Percentiles rank a stretch among this genome's conserved stretches.
Conservation (phyloP, 192 early-diverging fungal species). For the Glomus cerebriforme region DNA sequence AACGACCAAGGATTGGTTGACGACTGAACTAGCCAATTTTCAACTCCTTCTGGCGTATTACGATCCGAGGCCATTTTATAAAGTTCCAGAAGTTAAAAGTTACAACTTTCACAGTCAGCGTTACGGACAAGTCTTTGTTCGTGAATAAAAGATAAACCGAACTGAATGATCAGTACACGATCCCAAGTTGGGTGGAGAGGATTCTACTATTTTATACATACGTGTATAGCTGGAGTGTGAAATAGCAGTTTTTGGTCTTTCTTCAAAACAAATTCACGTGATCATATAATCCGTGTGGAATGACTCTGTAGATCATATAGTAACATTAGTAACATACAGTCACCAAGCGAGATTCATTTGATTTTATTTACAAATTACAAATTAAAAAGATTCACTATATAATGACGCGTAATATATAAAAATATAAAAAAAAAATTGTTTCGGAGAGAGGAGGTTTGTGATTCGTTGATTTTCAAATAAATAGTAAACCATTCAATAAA, state of each 20-base stretch:
- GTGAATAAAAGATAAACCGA: neutral
- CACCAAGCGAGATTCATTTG: too few relatives aligned
- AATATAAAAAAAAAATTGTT: too few relatives aligned
- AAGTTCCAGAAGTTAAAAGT: neutral
- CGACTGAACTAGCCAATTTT: neutral
- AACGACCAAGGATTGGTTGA: conserved; percentile 4
- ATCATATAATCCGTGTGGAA: neutral
- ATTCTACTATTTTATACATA: conserved; percentile 3
- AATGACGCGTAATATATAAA: too few relatives aligned
- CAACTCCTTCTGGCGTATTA: neutral
- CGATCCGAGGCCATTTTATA: conserved; percentile 10
- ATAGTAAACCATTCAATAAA: too few relatives aligned
- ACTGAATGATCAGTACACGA: neutral
- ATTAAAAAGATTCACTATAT: too few relatives aligned
- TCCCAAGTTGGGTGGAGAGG: neutral
- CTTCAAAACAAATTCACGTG: conserved; percentile 10
- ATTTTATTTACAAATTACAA: too few relatives aligned
- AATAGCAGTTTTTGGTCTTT: neutral
- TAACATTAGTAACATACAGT: too few relatives aligned
- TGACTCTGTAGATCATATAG: neutral
- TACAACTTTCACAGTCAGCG: neutral
- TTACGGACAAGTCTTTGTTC: neutral
- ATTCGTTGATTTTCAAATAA: too few relatives aligned
- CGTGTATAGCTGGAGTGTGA: neutral
- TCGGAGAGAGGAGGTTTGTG: too few relatives aligned